phyloP scores from a whole-genome alignment of 768 basidiomycete species.

The Tulasnella sp. region DNA sequence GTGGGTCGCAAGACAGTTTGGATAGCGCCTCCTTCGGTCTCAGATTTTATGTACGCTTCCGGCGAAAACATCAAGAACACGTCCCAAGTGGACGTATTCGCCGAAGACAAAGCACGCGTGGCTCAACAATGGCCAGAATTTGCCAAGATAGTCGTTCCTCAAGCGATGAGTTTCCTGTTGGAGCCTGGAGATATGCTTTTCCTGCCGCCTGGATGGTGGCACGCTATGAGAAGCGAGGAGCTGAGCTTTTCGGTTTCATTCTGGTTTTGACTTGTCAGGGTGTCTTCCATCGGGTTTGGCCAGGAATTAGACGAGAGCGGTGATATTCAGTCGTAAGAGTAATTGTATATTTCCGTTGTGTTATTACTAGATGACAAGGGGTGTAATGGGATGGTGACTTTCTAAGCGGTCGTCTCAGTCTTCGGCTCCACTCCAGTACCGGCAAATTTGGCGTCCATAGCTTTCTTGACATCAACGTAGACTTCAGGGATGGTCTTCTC shows the following conservation, averaged over 20 bases:
- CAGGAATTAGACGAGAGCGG: neutral
- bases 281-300: neutral
- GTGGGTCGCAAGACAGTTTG: constrained; percentile 87
- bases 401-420: neutral
- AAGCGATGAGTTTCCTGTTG: constrained; percentile 62
- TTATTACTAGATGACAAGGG: neutral
- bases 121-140: constrained; percentile 21
- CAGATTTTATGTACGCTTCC: constrained; percentile 47
- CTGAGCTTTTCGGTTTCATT: constrained; percentile 84
- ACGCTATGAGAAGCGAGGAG: constrained; percentile 79
- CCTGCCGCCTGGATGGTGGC: constrained; percentile 94
- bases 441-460: constrained; percentile 51
- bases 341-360: constrained; percentile 1
- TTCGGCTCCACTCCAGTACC: neutral
- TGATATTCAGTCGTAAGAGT: neutral
- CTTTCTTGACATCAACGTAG: constrained; percentile 54
- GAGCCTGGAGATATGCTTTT: constrained; percentile 81
- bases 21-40: constrained; percentile 68
- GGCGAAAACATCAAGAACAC: constrained; percentile 55
- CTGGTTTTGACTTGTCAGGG: constrained; percentile 67
- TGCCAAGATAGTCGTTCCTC: constrained; percentile 41
- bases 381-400: neutral
- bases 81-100: constrained; percentile 78
- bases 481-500: constrained; percentile 67
- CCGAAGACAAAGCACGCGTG: constrained; percentile 34